phyloP scores from a whole-genome alignment of 2,329 filamentous ascomycete genomes.

The Pseudohalonectria lignicola region DNA sequence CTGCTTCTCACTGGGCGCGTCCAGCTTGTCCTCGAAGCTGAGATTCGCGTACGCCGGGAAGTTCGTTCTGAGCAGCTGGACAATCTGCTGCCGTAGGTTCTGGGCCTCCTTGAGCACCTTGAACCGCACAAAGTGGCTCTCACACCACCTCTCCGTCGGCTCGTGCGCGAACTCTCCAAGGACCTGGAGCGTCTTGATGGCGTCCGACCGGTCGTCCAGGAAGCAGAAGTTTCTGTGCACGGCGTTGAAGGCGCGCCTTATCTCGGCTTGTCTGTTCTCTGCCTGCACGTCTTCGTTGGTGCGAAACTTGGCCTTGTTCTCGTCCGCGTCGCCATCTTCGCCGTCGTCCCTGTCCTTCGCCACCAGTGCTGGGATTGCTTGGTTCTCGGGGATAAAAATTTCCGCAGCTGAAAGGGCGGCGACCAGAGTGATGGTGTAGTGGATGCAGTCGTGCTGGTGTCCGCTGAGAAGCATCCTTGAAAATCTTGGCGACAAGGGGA shows the following conservation, averaged over 20 bases:
- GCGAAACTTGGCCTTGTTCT: no score
- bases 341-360: slow-evolving; percentile 32
- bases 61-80: slow-evolving; percentile 66
- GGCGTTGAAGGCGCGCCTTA: slow-evolving; percentile 50
- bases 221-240: slow-evolving; percentile 71
- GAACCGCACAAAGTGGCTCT: slow-evolving; percentile 70
- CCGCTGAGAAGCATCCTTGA: slow-evolving; percentile 87
- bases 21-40: slow-evolving; percentile 43
- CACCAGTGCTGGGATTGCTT: slow-evolving; percentile 51
- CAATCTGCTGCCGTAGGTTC: slow-evolving; percentile 74
- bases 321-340: slow-evolving; percentile 31
- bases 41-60: slow-evolving; percentile 53
- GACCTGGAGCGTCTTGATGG: slow-evolving; percentile 80
- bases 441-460: slow-evolving; percentile 68
- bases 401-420: slow-evolving; percentile 82
- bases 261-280: slow-evolving; percentile 57
- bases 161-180: slow-evolving; percentile 79
- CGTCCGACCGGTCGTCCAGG: slow-evolving; percentile 75
- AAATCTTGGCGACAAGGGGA: slow-evolving; percentile 83
- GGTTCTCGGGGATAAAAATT: slow-evolving; percentile 73
- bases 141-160: slow-evolving; percentile 63
- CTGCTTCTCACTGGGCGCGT: slow-evolving; percentile 53
- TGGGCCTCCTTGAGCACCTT: slow-evolving; percentile 82
- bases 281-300: slow-evolving; percentile 60
- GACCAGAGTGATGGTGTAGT: slow-evolving; percentile 80